Evolutionary conservation across 495 filamentous ascomycete species (phyloP), one percentile per base, ranked within the genome.

Genomic region (Penicillium salamii): DNA sequence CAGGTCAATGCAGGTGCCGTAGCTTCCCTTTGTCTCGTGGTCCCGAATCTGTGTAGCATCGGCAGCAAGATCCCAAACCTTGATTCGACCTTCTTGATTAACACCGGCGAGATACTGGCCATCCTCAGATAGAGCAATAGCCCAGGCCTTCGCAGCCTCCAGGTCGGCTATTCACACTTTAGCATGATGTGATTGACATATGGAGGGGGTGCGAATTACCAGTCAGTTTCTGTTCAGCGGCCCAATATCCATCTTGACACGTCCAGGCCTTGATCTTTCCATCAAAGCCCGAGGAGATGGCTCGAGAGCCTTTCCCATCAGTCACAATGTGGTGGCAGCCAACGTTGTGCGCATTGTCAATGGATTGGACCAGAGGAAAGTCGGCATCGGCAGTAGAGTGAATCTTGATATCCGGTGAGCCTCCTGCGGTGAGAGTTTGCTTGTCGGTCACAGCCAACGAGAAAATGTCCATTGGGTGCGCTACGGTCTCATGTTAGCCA

Each of bases 11-110:
- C 85, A 86, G 66, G 90, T 84, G 12, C 91, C 93, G 70, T 96
- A 97, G 48, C 84, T 86, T 24, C 86, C 86, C 34, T 95, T 95
- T 1, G 95, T 97, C 67, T 95, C 88, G 57, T 91, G 95, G 52
- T 90, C 82, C 46, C 82, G 78, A 43, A 96, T 84, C 57, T 81
- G 83, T 33, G 74, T 70, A 7, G 72, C 75, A 38, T 65, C 54
- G 14, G 65, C 66, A 46, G 54, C 61, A 21, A 89, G 62, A 62
- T 95, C 86, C 91, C 92, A 97, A 28, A 97, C 86, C 50, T 89
- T 89, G 47, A 97, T 83, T 42, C 84, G 80, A 4, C 95, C 93
- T 61, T 92, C 85, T 56, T 87, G 85, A 6, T 88, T 88, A 14
- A 88, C 89, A 55, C 83, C 82, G 32, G 89, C 91, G 24, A 97